Evolutionary conservation across 177 flowering plant species (phyloP).

Genomic region (Vitis hybrid): DNA sequence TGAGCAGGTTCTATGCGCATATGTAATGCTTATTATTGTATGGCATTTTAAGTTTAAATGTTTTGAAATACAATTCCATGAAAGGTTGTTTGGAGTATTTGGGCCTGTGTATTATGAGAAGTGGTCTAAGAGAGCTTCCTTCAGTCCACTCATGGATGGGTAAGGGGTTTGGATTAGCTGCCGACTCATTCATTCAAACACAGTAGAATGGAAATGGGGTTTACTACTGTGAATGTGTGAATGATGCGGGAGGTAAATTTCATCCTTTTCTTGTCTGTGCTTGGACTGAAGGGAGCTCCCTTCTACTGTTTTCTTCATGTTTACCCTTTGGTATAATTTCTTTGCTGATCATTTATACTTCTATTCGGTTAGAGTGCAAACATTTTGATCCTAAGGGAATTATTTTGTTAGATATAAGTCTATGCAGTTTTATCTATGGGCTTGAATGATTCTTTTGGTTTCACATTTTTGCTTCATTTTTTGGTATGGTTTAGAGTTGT

Average conservation of each 20-base stretch:
- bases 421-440: no score
- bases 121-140: slow-evolving; percentile 54
- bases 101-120: not conserved
- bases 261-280: slow-evolving; percentile 39
- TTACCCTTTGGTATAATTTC: not conserved
- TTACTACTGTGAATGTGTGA: slow-evolving; percentile 56
- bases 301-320: not conserved
- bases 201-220: slow-evolving; percentile 30
- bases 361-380: no score
- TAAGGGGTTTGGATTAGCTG: slow-evolving; percentile 51
- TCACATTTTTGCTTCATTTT: no score
- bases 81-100: not conserved
- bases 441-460: no score
- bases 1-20: not conserved
- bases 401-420: no score
- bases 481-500: no score
- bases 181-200: slow-evolving; percentile 66
- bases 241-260: slow-evolving; percentile 67
- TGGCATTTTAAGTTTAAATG: not conserved
- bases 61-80: not conserved
- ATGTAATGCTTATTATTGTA: not conserved
- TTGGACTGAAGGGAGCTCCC: slow-evolving; percentile 84
- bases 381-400: no score
- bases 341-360: no score
- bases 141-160: slow-evolving; percentile 67